Evolutionary conservation across 2,329 filamentous ascomycete species (phyloP), one percentile per base, ranked within the genome.

Genomic region (Eutypa lata): DNA sequence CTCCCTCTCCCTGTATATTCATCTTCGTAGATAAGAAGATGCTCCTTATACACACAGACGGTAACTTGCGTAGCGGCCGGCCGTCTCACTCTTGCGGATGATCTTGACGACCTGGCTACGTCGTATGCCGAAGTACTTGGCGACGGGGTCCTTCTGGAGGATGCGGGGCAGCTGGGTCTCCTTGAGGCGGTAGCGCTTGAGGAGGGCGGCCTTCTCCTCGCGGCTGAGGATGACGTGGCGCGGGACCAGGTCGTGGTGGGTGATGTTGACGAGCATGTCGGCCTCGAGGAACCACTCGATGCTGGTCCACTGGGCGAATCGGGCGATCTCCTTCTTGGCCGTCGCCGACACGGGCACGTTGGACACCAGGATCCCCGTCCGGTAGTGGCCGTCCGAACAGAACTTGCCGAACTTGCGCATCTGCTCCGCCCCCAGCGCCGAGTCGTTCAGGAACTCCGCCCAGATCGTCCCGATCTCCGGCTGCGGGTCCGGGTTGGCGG

Each of bases 61-160:
- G 74, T 99, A 99, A 82, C 91, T 96, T 47, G 94, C 94, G 74
- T 99, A 99, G 50, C 94, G 82, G 56, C 94, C 94, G 14, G 94
- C 94, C 52, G 94, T 99, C 79, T 97, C 94, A 68, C 88, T 92
- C 71, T 88, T 92, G 60, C 94, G 82, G 65, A 99, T 97, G 65
- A 99, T 99, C 83, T 99, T 99, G 66, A 99, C 94, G 3, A 99
- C 92, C 73, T 97, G 90, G 3, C 92, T 91, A 68, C 92, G 83
- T 77, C 89, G 88, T 69, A 99, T 77, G 13, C 94, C 94, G 51
- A 97, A 77, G 71, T 97, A 99, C 65, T 89, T 87, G 24, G 94
- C 90, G 49, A 99, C 91, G 3, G 94, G 94, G 71, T 99, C 94
- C 61, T 89, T 90, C 61, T 89, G 83, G 72, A 96, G 84, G 64